Conservation (phyloP, 441 rosid genomes). For the Viola pubescens region DNA sequence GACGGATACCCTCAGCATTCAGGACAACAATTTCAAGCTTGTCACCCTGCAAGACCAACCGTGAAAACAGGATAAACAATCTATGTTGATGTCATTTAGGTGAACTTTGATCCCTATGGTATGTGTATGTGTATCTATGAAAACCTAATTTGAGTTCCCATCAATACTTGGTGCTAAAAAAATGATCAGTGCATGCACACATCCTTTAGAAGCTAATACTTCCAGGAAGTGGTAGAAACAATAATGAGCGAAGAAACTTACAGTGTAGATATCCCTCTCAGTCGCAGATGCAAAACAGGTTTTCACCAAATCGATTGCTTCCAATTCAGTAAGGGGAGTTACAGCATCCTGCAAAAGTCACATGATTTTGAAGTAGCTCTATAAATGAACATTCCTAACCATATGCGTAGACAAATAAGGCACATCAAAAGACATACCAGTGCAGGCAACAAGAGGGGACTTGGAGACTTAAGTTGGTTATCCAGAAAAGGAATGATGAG, state of each 20-base stretch:
- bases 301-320: conserved; percentile 89
- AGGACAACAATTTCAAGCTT: conserved; percentile 73
- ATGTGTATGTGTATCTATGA: background rate
- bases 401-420: background rate
- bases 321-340: conserved; percentile 77
- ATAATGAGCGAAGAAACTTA: conserved; percentile 19
- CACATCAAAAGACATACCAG: conserved; percentile 33
- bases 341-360: conserved; percentile 63
- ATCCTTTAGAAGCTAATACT: background rate
- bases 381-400: conserved; percentile 4
- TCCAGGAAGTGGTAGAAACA: background rate
- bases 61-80: conserved; percentile 2
- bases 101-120: too few species aligned
- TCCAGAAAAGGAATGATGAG: conserved; percentile 93
- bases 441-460: conserved; percentile 85
- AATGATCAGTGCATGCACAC: background rate
- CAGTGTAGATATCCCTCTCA: conserved; percentile 95
- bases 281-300: conserved; percentile 91
- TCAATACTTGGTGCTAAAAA: background rate
- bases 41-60: conserved; percentile 55
- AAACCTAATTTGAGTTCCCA: background rate
- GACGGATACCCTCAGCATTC: conserved; percentile 61
- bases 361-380: background rate
- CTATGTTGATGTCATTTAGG: background rate
- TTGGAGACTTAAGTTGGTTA: conserved; percentile 92